phyloP scores from a whole-genome alignment of 345 rosid species.

The Sapria himalayana region DNA sequence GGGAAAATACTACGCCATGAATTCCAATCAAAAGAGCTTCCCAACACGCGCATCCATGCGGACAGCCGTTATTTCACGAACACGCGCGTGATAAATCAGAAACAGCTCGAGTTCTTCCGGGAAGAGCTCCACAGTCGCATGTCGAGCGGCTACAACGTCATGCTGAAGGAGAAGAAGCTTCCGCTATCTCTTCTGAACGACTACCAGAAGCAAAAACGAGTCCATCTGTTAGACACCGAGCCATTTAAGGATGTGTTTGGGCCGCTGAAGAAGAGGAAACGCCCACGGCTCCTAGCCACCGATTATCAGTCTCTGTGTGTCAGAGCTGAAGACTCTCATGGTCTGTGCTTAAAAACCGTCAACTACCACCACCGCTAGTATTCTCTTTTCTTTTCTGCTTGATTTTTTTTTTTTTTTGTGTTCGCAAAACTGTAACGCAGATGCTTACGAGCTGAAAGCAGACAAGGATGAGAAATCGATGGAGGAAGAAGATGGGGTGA shows the following conservation, averaged over 20 bases:
- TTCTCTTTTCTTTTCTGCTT: neutral
- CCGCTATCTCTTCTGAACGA: conserved; percentile 70
- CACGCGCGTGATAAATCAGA: conserved; percentile 59
- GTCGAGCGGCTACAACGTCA: conserved; percentile 57
- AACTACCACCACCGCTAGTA: neutral
- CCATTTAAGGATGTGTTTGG: conserved; percentile 86
- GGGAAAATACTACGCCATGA: conserved; percentile 52
- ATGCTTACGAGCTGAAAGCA: conserved; percentile 40
- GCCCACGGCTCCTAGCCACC: conserved; percentile 64
- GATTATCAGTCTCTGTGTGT: conserved; percentile 60
- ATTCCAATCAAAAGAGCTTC: conserved; percentile 56
- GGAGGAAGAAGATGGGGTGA: conserved; percentile 62
- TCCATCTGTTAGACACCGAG: conserved; percentile 64
- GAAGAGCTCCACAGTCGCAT: conserved; percentile 47
- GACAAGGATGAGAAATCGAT: conserved; percentile 42
- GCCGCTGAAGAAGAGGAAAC: conserved; percentile 49
- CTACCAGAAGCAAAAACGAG: conserved; percentile 57
- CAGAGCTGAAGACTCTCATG: conserved; percentile 74
- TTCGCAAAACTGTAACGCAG: too few relatives aligned
- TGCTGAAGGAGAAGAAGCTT: conserved; percentile 54
- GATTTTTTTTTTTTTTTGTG: neutral
- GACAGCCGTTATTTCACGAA: conserved; percentile 86
- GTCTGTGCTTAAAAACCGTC: conserved; percentile 13
- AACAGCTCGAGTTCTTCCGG: conserved; percentile 52
- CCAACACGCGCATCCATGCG: conserved; percentile 56